A percentile compares a stretch with the other conserved stretches of the same genome.
phyloP scores from a whole-genome alignment of 306 rosid genomes.

The Bauhinia variegata region DNA sequence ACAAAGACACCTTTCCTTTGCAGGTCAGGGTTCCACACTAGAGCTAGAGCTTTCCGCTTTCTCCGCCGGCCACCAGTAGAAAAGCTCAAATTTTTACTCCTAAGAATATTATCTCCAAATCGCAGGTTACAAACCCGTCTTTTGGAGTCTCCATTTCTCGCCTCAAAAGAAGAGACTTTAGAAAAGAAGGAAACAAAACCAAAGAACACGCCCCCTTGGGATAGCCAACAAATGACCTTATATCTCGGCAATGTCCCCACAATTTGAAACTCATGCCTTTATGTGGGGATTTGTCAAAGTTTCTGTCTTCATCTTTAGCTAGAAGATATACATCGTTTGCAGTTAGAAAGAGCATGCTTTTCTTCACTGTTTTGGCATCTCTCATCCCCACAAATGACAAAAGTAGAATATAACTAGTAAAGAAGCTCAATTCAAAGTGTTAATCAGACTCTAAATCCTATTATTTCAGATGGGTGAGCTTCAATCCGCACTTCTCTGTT shows the following conservation, averaged over 20 bases:
- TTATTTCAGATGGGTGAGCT: slow-evolving; percentile 66
- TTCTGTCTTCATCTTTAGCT: slow-evolving; percentile 36
- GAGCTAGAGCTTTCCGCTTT: slow-evolving; percentile 49
- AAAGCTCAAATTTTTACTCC: slow-evolving; percentile 37
- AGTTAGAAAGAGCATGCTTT: slow-evolving; percentile 27
- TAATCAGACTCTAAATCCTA: slow-evolving; percentile 38
- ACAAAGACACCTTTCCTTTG: not conserved
- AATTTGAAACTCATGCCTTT: slow-evolving; percentile 48
- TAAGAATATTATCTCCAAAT: slow-evolving; percentile 33
- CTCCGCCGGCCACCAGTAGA: slow-evolving; percentile 68
- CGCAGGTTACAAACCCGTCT: slow-evolving; percentile 40
- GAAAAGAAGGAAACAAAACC: slow-evolving; percentile 32
- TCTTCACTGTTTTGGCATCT: slow-evolving; percentile 37
- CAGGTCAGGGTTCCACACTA: slow-evolving; percentile 14
- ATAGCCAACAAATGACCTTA: slow-evolving; percentile 44
- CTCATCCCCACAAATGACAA: slow-evolving; percentile 39
- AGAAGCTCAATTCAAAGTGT: slow-evolving; percentile 33
- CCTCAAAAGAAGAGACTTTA: slow-evolving; percentile 53
- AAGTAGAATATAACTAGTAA: slow-evolving; percentile 20
- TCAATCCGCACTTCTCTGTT: slow-evolving; percentile 54
- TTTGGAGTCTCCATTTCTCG: slow-evolving; percentile 37
- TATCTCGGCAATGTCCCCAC: slow-evolving; percentile 60
- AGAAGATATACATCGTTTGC: slow-evolving; percentile 42
- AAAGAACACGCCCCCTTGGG: slow-evolving; percentile 36
- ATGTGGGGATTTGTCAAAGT: slow-evolving; percentile 43